Evolutionary conservation across 306 rosid genomes (phyloP), one percentile per base, ranked within the genome.

Genomic region (Acacia confusa): DNA sequence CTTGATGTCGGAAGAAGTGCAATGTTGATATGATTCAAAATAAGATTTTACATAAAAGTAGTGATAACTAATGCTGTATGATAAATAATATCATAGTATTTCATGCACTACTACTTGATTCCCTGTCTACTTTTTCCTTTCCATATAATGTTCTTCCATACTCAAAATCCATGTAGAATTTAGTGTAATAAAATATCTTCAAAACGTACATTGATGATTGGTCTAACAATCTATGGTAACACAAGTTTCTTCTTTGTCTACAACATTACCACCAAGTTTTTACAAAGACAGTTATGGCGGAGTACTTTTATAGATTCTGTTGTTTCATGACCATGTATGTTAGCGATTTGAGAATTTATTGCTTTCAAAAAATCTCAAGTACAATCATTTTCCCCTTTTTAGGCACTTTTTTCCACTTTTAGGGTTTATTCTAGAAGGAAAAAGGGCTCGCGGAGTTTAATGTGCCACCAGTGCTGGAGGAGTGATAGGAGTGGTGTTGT

Each of bases 391-490:
- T 72, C 16, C 9, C 20, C 53, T 15, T 15, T 48, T 4, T 48
- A 20, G n/a, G 75, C 32, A 68, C 68, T 28, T 45, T 30, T 66
- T 79, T 82, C n/a, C 73, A n/a, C 77, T 84, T 82, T 79, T 70
- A 89, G 92, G 90, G n/a, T 60, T 78, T 87, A 81, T 48, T 25
- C 43, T 22, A 77, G 75, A 70, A 78, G 77, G 80, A 79, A 77
- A 69, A 82, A 38, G 72, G 83, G 60, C 28, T 74, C 22, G 14
- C 70, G 61, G 82, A 70, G 74, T 80, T 89, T 79, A 73, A 82
- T 78, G 84, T 91, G 92, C 83, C 94, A 91, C 82, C 92, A 91
- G 64, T 89, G 94, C 81, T 64, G 85, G 84, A 75, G 76, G 71
- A 85, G 48, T 48, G 80, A 68, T 83, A 86, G 83, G 82, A 85